phyloP scores from a whole-genome alignment of 1,284 basidiomycete species.

The Rhodotorula glutinis region DNA sequence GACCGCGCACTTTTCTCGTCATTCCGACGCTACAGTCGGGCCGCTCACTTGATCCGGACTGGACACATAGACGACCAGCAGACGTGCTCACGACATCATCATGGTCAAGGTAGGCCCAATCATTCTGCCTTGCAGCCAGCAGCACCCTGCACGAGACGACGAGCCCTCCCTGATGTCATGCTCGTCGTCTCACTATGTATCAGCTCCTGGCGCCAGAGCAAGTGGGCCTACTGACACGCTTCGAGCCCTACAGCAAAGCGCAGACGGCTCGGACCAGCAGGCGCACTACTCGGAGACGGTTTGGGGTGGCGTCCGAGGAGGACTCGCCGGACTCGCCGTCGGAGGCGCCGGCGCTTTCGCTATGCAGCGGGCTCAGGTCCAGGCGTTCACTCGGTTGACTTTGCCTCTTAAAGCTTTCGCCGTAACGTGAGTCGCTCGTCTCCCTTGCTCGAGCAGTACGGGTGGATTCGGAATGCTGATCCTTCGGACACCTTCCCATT shows the following conservation, averaged over 20 bases:
- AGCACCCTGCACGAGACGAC: too few relatives aligned
- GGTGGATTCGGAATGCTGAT: not conserved
- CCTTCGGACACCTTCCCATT: not conserved
- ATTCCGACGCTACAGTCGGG: too few relatives aligned
- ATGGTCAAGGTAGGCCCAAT: constrained; percentile 16
- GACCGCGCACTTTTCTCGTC: too few relatives aligned
- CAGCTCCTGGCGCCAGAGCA: too few relatives aligned
- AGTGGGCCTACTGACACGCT: not conserved
- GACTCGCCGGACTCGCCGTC: constrained; percentile 12
- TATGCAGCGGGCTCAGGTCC: constrained; percentile 20
- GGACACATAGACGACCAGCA: too few relatives aligned
- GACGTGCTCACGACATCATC: too few relatives aligned
- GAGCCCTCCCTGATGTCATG: constrained; percentile 3
- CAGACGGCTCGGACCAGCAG: constrained; percentile 15
- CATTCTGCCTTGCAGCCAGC: not conserved
- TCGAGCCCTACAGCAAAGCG: not conserved
- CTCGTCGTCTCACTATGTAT: too few relatives aligned
- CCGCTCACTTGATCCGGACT: too few relatives aligned
- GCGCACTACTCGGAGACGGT: constrained; percentile 22
- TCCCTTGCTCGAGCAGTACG: too few relatives aligned
- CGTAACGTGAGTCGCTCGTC: constrained; percentile 13
- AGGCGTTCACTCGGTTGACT: constrained; percentile 26
- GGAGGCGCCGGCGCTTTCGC: constrained; percentile 24
- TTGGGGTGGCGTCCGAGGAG: constrained; percentile 25
- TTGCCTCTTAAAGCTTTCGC: constrained; percentile 39